Evolutionary conservation across 169 alveolate species (phyloP).

Genomic region (Prorocentrum cordatum): DNA sequence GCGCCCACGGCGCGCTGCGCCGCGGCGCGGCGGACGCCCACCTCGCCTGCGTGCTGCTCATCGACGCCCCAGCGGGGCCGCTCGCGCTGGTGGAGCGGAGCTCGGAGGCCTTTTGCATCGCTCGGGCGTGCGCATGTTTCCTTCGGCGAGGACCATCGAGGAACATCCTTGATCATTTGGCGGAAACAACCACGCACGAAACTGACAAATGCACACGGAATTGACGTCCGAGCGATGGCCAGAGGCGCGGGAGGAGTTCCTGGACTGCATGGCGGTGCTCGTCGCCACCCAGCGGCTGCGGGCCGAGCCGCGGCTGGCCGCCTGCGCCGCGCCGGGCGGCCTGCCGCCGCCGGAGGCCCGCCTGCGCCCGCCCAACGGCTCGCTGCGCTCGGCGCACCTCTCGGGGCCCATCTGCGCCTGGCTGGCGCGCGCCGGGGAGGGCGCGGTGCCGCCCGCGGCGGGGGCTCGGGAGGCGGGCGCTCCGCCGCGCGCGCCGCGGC

Average conservation of each 20-base stretch:
- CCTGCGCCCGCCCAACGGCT: too few species aligned
- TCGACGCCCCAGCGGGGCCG: slow-evolving; percentile 23
- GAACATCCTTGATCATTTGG: neutral
- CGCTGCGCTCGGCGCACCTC: too few species aligned
- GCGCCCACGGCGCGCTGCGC: slow-evolving; percentile 6
- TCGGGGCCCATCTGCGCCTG: too few species aligned
- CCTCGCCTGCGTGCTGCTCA: slow-evolving; percentile 35
- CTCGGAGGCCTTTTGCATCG: neutral
- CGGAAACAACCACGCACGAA: neutral
- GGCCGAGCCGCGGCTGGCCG: neutral
- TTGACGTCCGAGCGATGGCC: neutral
- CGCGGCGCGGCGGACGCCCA: slow-evolving; percentile 37
- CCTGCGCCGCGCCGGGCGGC: too few species aligned
- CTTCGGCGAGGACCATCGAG: neutral
- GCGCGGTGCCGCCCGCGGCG: too few species aligned
- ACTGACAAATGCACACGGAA: neutral
- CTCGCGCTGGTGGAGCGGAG: slow-evolving; percentile 1
- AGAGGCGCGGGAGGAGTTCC: slow-evolving; percentile 52
- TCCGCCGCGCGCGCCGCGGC: too few species aligned
- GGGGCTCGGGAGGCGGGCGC: too few species aligned
- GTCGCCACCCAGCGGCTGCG: slow-evolving; percentile 35
- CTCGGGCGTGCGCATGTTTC: neutral
- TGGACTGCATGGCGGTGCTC: slow-evolving; percentile 51
- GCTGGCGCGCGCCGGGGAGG: too few species aligned
- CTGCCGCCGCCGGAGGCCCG: too few species aligned